Conservation (phyloP, 169 alveolate genomes). For the Plasmodium chabaudi region DNA sequence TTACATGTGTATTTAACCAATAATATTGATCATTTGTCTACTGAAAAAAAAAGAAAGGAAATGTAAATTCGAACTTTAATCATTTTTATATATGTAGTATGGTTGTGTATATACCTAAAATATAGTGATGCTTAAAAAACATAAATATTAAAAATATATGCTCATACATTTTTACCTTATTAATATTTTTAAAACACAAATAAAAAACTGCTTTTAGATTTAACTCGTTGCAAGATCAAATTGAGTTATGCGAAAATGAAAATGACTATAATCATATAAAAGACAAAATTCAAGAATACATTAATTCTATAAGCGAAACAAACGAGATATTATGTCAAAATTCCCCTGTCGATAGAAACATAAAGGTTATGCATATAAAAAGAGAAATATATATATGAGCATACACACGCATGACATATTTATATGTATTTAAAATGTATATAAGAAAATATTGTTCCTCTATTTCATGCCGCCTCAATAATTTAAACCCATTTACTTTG, state of each 20-base stretch:
- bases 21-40: slow-evolving; percentile 51
- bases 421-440: no score
- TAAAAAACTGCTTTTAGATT: slow-evolving; percentile 24
- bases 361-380: slow-evolving; percentile 20
- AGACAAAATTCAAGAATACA: slow-evolving; percentile 38
- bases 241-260: slow-evolving; percentile 68
- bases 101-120: not conserved
- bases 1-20: slow-evolving; percentile 62
- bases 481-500: no score
- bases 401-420: no score
- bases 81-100: not conserved
- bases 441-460: no score
- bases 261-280: slow-evolving; percentile 18
- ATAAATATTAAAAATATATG: no score
- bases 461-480: no score
- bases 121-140: not conserved
- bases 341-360: slow-evolving; percentile 54
- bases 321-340: slow-evolving; percentile 67
- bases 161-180: no score
- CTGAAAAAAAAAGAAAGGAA: slow-evolving; percentile 32
- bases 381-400: no score
- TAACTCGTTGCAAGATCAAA: slow-evolving; percentile 54
- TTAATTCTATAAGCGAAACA: slow-evolving; percentile 54
- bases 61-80: not conserved
- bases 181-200: not conserved